Conservation (phyloP, 2,329 filamentous ascomycete genomes). For the Zymoseptoria brevis region DNA sequence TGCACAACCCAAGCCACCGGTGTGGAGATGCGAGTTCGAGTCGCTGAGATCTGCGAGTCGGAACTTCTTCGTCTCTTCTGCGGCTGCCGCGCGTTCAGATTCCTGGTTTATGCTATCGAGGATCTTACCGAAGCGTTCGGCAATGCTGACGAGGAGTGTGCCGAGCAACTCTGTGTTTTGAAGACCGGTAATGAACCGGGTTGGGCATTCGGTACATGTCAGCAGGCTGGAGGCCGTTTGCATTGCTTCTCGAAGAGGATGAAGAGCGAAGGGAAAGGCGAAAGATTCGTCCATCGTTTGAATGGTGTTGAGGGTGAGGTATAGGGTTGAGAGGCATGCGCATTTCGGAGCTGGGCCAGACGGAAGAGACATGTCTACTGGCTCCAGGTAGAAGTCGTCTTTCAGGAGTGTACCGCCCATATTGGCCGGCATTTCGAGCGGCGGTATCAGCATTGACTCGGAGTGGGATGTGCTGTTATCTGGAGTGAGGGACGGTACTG, state of each 20-base stretch:
- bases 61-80: slow-evolving; percentile 34
- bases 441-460: slow-evolving; percentile 12
- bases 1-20: slow-evolving; percentile 35
- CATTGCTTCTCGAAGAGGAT: slow-evolving; percentile 37
- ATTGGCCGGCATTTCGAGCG: slow-evolving; percentile 6
- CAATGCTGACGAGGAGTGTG: slow-evolving; percentile 35
- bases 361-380: slow-evolving; percentile 5
- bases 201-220: slow-evolving; percentile 37
- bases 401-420: too few relatives aligned
- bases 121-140: slow-evolving; percentile 36
- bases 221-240: slow-evolving; percentile 33
- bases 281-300: slow-evolving; percentile 30
- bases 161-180: slow-evolving; percentile 40
- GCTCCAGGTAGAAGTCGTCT: slow-evolving; percentile 8
- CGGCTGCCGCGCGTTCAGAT: slow-evolving; percentile 25
- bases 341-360: slow-evolving; percentile 25
- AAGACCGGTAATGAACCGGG: slow-evolving; percentile 34
- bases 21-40: slow-evolving; percentile 35
- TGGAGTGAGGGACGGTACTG: slow-evolving; percentile 16
- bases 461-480: slow-evolving; percentile 13
- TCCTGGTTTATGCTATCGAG: slow-evolving; percentile 36
- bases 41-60: slow-evolving; percentile 37
- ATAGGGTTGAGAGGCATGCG: slow-evolving; percentile 40
- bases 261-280: slow-evolving; percentile 37
- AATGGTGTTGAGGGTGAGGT: slow-evolving; percentile 37